Percentiles rank a stretch among this genome's conserved stretches.
Evolutionary conservation across 805 yeast species (phyloP).

Genomic region (Teunomyces cretensis): DNA sequence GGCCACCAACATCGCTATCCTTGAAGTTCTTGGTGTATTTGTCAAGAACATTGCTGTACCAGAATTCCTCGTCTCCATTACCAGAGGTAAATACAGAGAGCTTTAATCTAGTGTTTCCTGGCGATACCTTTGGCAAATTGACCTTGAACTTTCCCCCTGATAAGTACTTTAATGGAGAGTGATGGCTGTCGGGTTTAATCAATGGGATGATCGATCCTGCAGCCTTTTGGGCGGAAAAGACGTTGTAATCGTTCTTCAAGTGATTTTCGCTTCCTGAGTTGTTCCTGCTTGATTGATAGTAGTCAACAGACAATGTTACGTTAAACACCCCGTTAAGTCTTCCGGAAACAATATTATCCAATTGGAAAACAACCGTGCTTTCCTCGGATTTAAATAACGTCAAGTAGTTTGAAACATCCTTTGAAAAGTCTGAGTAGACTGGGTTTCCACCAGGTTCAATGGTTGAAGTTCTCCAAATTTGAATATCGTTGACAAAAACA

Average conservation of each 20-base stretch:
- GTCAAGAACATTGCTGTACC: conserved; percentile 69
- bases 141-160: conserved; percentile 38
- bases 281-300: conserved; percentile 37
- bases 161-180: conserved; percentile 43
- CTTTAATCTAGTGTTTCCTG: conserved; percentile 59
- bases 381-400: conserved; percentile 45
- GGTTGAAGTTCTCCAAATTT: conserved; percentile 86
- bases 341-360: conserved; percentile 61
- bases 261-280: not conserved
- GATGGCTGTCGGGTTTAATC: conserved; percentile 15
- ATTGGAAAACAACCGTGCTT: conserved; percentile 49
- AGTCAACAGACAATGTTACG: conserved; percentile 50
- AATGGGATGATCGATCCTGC: conserved; percentile 44
- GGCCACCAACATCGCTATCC: conserved; percentile 46
- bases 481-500: conserved; percentile 58
- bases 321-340: conserved; percentile 62
- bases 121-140: conserved; percentile 45
- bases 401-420: conserved; percentile 63
- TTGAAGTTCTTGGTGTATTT: conserved; percentile 41
- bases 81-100: conserved; percentile 69
- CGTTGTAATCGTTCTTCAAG: not conserved
- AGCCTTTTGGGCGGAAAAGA: conserved; percentile 31
- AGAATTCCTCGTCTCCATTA: conserved; percentile 78
- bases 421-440: conserved; percentile 50
- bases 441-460: conserved; percentile 51